These are phyloP conservation scores for Yamadazyma phyllophila DNA, from an alignment of 805 yeast species.

Conservation along the genomic window DNA sequence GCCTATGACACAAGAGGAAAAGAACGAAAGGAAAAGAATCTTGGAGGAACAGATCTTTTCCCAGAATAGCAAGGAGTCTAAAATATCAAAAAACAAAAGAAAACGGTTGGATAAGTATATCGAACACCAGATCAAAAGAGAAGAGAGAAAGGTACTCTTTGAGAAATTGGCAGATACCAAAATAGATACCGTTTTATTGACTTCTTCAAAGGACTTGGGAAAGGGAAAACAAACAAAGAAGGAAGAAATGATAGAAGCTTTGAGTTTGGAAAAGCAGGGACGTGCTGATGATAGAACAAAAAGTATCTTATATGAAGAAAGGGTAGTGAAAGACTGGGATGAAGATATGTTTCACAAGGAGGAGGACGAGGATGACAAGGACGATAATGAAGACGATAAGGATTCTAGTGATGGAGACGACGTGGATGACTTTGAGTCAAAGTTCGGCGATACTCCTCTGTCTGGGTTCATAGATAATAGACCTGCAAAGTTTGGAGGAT, in stretches of 20 bases:
- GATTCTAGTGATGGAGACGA: slow-evolving; percentile 21
- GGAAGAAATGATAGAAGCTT: slow-evolving; percentile 73
- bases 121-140: slow-evolving; percentile 83
- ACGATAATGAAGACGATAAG: slow-evolving; percentile 15
- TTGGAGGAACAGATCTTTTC: slow-evolving; percentile 55
- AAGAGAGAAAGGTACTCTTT: slow-evolving; percentile 76
- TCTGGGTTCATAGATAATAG: slow-evolving; percentile 63
- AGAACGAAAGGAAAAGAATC: slow-evolving; percentile 60
- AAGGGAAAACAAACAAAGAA: slow-evolving; percentile 64
- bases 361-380: slow-evolving; percentile 18
- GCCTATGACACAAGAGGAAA: slow-evolving; percentile 66
- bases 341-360: slow-evolving; percentile 18
- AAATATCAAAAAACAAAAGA: slow-evolving; percentile 67
- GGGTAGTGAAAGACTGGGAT: slow-evolving; percentile 60
- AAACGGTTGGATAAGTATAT: slow-evolving; percentile 87
- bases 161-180: slow-evolving; percentile 67
- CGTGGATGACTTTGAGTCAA: slow-evolving; percentile 14
- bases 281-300: slow-evolving; percentile 59
- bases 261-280: slow-evolving; percentile 70
- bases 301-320: slow-evolving; percentile 67
- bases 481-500: slow-evolving; percentile 57
- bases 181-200: slow-evolving; percentile 68
- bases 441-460: slow-evolving; percentile 32
- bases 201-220: slow-evolving; percentile 77
- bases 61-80: slow-evolving; percentile 58